Evolutionary conservation across 371 early-diverging fungal genomes (phyloP), one percentile per base, ranked within the genome.

Genomic region (Blakeslea trispora): DNA sequence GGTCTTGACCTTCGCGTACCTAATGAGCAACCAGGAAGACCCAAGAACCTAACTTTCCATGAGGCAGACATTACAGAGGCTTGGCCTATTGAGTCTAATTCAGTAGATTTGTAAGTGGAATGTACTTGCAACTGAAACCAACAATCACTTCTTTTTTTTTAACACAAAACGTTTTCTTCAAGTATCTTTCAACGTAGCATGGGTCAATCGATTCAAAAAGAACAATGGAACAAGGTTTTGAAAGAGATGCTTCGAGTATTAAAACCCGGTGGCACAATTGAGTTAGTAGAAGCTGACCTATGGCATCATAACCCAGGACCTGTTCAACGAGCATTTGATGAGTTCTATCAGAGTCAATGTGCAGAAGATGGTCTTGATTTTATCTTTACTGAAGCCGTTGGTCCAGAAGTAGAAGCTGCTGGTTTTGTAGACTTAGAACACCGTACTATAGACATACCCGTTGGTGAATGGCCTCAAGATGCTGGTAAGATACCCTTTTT

Each of bases 1-100:
- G 86, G 83, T 15, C 59, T 84, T 1, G 84, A 84, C 56, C 57
- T 82, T 43, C 66, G 72, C 6, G 69, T 81, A 21, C 72, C 77
- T 35, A 19, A 55, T 11, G 63, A 64, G 48, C 63, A 60, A 21
- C 68, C 64, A 43, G 66, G 68, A 19, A 63, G 55, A 9, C 79
- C 75, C 5, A 69, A 69, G 40, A 79, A 79, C 45, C 47, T 79
- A 11, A 45, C 50, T 15, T 79, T 53, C 55, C 54, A 63, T 17
- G 61, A 71, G 41, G 64, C 70, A 19, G 69, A 75, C 28, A 70
- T 79, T 42, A 60, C 59, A 40, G 63, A 75, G 50, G 42, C 52
- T 15, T 72, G 73, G 68, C 71, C 71, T n/a, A 44, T 79, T 5
- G 59, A 53, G n/a, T 64, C 67, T 15, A 59, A 54, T 32, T 73